Conservation (phyloP, 208 protist species). For the Acanthamoeba triangularis region DNA sequence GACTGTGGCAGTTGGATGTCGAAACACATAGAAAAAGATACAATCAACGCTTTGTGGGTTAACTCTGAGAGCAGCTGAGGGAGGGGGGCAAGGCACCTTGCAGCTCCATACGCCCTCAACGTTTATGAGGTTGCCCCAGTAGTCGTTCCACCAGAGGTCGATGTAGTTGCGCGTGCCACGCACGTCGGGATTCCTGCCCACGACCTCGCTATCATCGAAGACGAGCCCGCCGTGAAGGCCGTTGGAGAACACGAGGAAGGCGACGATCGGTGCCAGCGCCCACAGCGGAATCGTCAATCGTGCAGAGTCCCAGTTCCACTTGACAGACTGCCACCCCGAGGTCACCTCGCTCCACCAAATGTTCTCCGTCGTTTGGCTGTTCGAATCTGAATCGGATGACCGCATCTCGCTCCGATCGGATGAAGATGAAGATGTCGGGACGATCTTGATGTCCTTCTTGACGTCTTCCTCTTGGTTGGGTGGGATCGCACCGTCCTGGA, state of each 20-base stretch:
- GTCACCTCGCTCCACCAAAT: background rate
- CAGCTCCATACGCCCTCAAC: slow-evolving; percentile 17
- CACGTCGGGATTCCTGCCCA: slow-evolving; percentile 57
- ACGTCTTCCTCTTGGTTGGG: background rate
- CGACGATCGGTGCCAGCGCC: background rate
- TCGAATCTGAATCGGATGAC: too few species aligned
- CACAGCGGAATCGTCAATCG: slow-evolving; percentile 56
- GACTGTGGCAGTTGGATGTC: too few species aligned
- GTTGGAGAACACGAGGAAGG: slow-evolving; percentile 74
- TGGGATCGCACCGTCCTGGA: background rate
- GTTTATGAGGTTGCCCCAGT: slow-evolving; percentile 77
- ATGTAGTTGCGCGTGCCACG: background rate
- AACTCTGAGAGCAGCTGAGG: background rate
- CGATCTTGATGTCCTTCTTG: background rate
- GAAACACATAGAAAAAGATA: too few species aligned
- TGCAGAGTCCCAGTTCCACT: background rate
- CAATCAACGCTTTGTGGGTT: background rate
- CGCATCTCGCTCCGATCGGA: background rate
- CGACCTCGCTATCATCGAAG: slow-evolving; percentile 71
- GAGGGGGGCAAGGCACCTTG: slow-evolving; percentile 47
- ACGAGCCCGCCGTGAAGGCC: slow-evolving; percentile 41
- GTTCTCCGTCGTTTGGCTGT: background rate
- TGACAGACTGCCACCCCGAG: background rate
- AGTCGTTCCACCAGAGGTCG: slow-evolving; percentile 61
- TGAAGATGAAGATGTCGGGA: background rate